A percentile compares a stretch with the other conserved stretches of the same genome.
These are phyloP conservation scores for Austroboletus rostrupii DNA, from an alignment of 1,284 basidiomycete species.

Conservation along the genomic window DNA sequence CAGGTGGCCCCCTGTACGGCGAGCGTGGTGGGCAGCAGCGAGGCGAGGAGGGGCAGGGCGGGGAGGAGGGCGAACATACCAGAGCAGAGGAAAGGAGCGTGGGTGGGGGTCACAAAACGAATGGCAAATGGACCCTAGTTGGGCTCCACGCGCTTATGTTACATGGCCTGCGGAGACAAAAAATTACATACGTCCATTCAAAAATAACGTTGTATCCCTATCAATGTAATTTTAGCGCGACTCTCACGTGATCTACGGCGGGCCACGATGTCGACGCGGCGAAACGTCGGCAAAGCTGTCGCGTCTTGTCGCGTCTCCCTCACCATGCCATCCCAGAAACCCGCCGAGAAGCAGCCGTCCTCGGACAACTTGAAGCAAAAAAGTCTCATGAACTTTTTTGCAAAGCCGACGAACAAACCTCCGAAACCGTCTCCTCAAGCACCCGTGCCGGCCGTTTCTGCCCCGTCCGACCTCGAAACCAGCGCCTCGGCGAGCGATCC, in stretches of 20 bases:
- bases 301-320: conserved; percentile 8
- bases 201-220: not conserved
- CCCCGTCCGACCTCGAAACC: conserved; percentile 47
- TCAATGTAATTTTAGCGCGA: not conserved
- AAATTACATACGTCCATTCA: not conserved
- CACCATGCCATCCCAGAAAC: conserved; percentile 36
- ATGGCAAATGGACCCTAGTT: not conserved
- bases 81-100: conserved; percentile 17
- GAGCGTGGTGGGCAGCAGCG: conserved; percentile 11
- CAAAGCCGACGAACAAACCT: conserved; percentile 37
- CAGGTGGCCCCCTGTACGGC: conserved; percentile 28
- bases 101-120: not conserved
- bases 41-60: conserved; percentile 18
- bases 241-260: conserved; percentile 11
- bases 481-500: conserved; percentile 69
- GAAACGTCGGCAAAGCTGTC: not conserved
- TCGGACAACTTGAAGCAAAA: conserved; percentile 63
- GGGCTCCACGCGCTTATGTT: not conserved
- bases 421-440: conserved; percentile 32
- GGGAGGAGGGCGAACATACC: conserved; percentile 22
- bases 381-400: conserved; percentile 68
- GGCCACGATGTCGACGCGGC: conserved; percentile 9
- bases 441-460: conserved; percentile 36
- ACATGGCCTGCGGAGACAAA: not conserved
- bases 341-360: conserved; percentile 20